Evolutionary conservation across 805 yeast genomes (phyloP), one percentile per base, ranked within the genome.

Genomic region (Starmerella khaoyaiensis): DNA sequence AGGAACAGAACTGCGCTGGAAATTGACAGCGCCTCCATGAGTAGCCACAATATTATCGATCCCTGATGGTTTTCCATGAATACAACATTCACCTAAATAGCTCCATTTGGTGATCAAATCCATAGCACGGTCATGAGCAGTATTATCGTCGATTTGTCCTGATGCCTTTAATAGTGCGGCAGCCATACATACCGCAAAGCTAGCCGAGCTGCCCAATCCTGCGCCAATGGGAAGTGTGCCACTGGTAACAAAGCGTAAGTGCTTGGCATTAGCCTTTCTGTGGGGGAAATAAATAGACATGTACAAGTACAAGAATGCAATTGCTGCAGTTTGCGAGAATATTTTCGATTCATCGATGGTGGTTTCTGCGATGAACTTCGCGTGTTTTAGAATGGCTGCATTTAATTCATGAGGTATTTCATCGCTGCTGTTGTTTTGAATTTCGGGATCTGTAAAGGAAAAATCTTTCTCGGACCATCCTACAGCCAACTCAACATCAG

Each of bases 31-130:
- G 32, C 96, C 96, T 17, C 98, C 98, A 48, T 76, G 76, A 0
- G 95, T 79, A 2, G 97, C 93, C 33, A 87, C 96, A 0, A 95
- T 84, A 54, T 90, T 90, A 57, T 90, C 98, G 36, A 90, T 83
- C 10, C 98, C 98, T 15, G 93, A 77, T 7, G 98, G 98, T 50
- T 80, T 84, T 1, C 97, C 97, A 55, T 87, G 97, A 48, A 86
- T 80, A 55, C 96, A 83, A 55, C 78, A 79, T 57, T 90, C 98
- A 26, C 96, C 97, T 63, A 87, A 67, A 46, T 79, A 79, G 1
- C 97, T 76, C 94, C 94, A 86, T 5, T 65, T 60, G 47, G 87
- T 87, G 42, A 90, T 74, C 44, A 75, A 69, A 4, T 49, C 44
- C 32, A 47, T 41, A 10, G 58, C 53, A 1, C 49, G 41, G 3